phyloP scores from a whole-genome alignment of 495 filamentous ascomycete genomes.

The Entonaema liquescens region DNA sequence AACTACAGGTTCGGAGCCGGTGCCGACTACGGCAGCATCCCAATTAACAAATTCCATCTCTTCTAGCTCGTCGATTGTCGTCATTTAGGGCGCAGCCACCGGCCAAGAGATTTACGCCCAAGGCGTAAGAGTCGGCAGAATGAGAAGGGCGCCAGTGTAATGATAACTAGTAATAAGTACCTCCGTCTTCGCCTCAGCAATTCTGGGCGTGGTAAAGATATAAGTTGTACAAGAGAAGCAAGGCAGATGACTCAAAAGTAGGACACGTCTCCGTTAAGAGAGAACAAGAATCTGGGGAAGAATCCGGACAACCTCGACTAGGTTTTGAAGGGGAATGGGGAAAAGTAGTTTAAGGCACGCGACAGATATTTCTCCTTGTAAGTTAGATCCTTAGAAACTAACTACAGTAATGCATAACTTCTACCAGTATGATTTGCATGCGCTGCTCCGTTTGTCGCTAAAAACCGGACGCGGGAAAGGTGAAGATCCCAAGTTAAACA shows the following conservation, averaged over 20 bases:
- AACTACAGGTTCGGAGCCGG: slow-evolving; percentile 23
- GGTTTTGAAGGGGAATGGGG: slow-evolving; percentile 15
- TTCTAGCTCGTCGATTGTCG: slow-evolving; percentile 50
- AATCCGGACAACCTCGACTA: slow-evolving; percentile 23
- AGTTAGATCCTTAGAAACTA: slow-evolving; percentile 21
- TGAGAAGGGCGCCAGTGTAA: slow-evolving; percentile 26
- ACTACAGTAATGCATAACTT: slow-evolving; percentile 16
- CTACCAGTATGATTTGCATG: slow-evolving; percentile 20
- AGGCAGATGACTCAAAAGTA: slow-evolving; percentile 24
- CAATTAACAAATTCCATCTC: slow-evolving; percentile 58
- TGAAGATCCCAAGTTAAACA: slow-evolving; percentile 28
- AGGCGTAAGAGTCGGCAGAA: slow-evolving; percentile 23
- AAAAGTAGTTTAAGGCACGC: slow-evolving; percentile 33
- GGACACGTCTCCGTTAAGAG: slow-evolving; percentile 25
- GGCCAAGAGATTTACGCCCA: slow-evolving; percentile 11
- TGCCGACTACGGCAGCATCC: slow-evolving; percentile 48
- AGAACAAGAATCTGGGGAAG: slow-evolving; percentile 24
- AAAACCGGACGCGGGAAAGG: slow-evolving; percentile 17
- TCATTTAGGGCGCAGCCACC: slow-evolving; percentile 43
- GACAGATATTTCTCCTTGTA: slow-evolving; percentile 22
- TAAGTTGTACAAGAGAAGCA: slow-evolving; percentile 19
- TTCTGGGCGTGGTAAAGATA: slow-evolving; percentile 15
- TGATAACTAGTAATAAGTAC: slow-evolving; percentile 2
- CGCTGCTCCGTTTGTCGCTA: slow-evolving; percentile 33
- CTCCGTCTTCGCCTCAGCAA: slow-evolving; percentile 5